Conservation (phyloP, 495 filamentous ascomycete species). For the Tuber umbilicatum region DNA sequence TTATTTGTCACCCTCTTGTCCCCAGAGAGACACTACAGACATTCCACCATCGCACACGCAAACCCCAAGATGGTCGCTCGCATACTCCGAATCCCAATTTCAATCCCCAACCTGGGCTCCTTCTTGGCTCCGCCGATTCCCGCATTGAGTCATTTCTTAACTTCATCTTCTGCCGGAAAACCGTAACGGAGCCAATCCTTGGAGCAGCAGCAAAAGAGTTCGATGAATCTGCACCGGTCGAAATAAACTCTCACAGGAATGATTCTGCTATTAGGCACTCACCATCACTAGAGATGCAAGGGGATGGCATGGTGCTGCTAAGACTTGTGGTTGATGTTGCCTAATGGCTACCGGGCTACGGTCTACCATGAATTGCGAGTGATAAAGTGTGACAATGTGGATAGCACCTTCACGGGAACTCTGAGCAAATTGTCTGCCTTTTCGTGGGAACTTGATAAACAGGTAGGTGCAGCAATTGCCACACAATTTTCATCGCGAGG, state of each 20-base stretch:
- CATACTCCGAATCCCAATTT: constrained; percentile 1
- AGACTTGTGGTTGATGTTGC: constrained; percentile 2
- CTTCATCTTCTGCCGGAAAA: constrained; percentile 1
- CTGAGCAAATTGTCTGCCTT: too few species aligned
- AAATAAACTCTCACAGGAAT: constrained; percentile 6
- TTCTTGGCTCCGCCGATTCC: neutral
- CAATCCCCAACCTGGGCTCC: neutral
- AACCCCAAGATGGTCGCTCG: constrained; percentile 5
- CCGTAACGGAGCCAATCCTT: neutral
- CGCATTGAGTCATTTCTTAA: too few species aligned
- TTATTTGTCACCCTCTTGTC: neutral
- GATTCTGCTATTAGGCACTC: neutral
- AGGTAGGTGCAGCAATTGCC: neutral
- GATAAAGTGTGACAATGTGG: neutral
- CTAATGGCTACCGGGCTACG: too few species aligned
- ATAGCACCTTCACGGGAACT: neutral
- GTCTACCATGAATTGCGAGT: neutral
- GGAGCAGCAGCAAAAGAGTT: constrained; percentile 1
- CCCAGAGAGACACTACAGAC: constrained; percentile 10
- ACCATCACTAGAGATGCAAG: constrained; percentile 6
- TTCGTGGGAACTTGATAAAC: neutral
- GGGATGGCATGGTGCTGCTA: constrained; percentile 6
- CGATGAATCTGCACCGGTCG: neutral
- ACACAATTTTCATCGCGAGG: neutral
- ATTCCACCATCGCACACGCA: constrained; percentile 7